A percentile compares a stretch with the other conserved stretches of the same genome.
phyloP scores from a whole-genome alignment of 192 early-diverging fungal genomes.

The Mortierella alpina region DNA sequence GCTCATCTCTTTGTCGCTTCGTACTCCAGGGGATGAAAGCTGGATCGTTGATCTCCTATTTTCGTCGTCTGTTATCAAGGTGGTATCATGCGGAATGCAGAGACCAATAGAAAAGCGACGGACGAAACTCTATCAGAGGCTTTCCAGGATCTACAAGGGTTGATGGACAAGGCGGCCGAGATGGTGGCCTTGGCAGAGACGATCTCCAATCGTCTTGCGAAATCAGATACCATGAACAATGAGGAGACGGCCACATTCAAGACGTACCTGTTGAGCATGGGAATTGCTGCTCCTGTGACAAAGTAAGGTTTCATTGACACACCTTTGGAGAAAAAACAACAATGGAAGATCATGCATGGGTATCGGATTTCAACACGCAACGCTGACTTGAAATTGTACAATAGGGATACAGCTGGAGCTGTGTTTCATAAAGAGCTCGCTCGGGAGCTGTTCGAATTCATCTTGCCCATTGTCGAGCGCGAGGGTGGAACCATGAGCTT shows the following conservation, averaged over 20 bases:
- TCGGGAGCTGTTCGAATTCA: slow-evolving; percentile 85
- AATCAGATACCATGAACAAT: slow-evolving; percentile 63
- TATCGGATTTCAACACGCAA: background rate
- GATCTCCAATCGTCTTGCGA: slow-evolving; percentile 27
- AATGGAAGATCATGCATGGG: background rate
- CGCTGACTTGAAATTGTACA: background rate
- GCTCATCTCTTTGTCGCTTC: background rate
- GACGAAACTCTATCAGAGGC: slow-evolving; percentile 81
- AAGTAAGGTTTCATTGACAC: slow-evolving; percentile 56
- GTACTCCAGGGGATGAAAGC: background rate
- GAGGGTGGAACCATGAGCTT: slow-evolving; percentile 83
- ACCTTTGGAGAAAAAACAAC: background rate
- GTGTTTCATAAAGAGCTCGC: slow-evolving; percentile 90
- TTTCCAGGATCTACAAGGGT: slow-evolving; percentile 88
- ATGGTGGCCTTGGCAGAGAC: slow-evolving; percentile 70
- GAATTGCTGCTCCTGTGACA: slow-evolving; percentile 92
- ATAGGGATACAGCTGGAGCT: slow-evolving; percentile 85
- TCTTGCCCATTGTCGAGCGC: slow-evolving; percentile 72
- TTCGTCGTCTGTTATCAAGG: slow-evolving; percentile 42
- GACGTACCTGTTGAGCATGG: slow-evolving; percentile 86
- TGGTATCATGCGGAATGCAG: slow-evolving; percentile 73
- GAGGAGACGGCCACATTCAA: slow-evolving; percentile 66
- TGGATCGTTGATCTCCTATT: background rate
- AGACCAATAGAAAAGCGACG: slow-evolving; percentile 70
- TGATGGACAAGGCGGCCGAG: slow-evolving; percentile 89